These are phyloP conservation scores for Annulohypoxylon truncatum DNA, from an alignment of 2,329 filamentous ascomycete genomes.

Conservation along the genomic window DNA sequence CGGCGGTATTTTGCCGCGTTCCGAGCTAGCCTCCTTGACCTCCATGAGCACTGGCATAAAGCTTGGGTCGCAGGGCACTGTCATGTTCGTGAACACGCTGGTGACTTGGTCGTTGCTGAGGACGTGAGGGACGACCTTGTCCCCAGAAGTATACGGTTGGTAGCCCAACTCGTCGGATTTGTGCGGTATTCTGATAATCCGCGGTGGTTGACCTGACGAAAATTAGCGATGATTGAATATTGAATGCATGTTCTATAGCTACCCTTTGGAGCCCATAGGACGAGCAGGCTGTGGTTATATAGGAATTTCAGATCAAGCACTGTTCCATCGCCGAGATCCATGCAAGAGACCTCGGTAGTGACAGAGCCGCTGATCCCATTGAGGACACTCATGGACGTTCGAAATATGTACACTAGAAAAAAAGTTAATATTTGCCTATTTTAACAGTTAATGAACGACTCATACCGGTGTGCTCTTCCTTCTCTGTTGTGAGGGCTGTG, in stretches of 20 bases:
- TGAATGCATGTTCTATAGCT: constrained; percentile 6
- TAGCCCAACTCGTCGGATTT: constrained; percentile 53
- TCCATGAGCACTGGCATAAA: constrained; percentile 64
- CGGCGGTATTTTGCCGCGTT: constrained; percentile 60
- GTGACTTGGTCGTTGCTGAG: constrained; percentile 49
- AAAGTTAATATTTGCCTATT: not conserved
- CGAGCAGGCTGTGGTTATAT: constrained; percentile 68
- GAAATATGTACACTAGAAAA: constrained; percentile 67
- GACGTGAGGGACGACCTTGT: constrained; percentile 39
- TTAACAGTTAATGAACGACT: not conserved
- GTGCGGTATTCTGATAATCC: constrained; percentile 53
- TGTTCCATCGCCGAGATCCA: constrained; percentile 57
- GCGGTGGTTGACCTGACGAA: constrained; percentile 40
- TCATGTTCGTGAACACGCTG: constrained; percentile 46
- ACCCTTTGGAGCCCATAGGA: constrained; percentile 64
- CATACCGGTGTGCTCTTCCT: constrained; percentile 53
- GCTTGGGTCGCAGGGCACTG: constrained; percentile 44
- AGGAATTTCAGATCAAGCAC: constrained; percentile 76
- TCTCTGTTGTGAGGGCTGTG: constrained; percentile 57
- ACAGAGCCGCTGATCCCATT: constrained; percentile 68
- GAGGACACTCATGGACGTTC: constrained; percentile 61
- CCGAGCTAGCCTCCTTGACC: constrained; percentile 57
- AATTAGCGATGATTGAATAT: constrained; percentile 7
- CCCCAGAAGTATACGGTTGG: constrained; percentile 48
- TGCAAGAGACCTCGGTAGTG: constrained; percentile 53